Percentiles rank a stretch among this genome's conserved stretches.
phyloP scores from a whole-genome alignment of 176 grass and related monocot species.

The Oryza australiensis region DNA sequence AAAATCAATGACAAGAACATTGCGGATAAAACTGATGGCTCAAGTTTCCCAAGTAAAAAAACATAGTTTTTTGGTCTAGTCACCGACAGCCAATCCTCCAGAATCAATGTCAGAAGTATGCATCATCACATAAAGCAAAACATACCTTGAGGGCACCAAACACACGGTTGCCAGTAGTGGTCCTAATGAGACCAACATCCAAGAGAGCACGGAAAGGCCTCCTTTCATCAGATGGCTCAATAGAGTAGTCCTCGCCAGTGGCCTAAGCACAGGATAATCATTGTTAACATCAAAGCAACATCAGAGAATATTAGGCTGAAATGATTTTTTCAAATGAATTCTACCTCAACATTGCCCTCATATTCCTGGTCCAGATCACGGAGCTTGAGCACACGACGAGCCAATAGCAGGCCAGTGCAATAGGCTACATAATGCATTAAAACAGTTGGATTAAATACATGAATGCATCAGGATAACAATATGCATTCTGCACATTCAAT shows the following conservation, averaged over 20 bases:
- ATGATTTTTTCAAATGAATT: background rate
- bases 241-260: slow-evolving; percentile 60
- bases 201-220: slow-evolving; percentile 72
- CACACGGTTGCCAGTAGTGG: slow-evolving; percentile 70
- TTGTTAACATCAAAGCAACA: background rate
- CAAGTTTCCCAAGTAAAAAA: too few species aligned
- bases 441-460: background rate
- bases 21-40: too few species aligned
- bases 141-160: slow-evolving; percentile 74
- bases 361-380: slow-evolving; percentile 63
- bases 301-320: background rate
- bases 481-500: background rate
- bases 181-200: slow-evolving; percentile 76
- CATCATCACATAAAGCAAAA: background rate
- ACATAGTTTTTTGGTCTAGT: too few species aligned
- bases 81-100: background rate
- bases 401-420: slow-evolving; percentile 72
- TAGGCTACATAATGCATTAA: slow-evolving; percentile 43
- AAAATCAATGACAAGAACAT: background rate
- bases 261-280: slow-evolving; percentile 21
- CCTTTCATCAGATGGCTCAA: slow-evolving; percentile 52
- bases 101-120: background rate
- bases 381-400: slow-evolving; percentile 55
- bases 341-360: slow-evolving; percentile 61
- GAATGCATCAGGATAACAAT: background rate